These are phyloP conservation scores for Boletus sensibilis DNA, from an alignment of 768 basidiomycete species.

Conservation along the genomic window DNA sequence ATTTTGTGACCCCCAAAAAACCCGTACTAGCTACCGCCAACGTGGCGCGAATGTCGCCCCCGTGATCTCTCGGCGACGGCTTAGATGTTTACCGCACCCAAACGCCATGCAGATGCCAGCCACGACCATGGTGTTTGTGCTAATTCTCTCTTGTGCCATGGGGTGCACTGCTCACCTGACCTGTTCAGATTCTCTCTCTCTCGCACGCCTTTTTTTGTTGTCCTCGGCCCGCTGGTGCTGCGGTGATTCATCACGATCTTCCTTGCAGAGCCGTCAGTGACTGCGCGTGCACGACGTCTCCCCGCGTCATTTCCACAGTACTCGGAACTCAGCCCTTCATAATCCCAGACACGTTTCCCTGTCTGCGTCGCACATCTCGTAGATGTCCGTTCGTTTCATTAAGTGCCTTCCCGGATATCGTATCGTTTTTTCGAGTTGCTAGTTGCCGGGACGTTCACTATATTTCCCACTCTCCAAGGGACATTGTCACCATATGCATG, in stretches of 20 bases:
- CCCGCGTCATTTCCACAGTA: not conserved
- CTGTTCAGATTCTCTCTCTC: not conserved
- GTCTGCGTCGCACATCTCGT: slow-evolving; percentile 4
- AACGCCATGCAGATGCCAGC: no score
- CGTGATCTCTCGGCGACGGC: no score
- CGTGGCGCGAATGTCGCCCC: no score
- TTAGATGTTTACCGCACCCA: no score
- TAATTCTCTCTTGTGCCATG: not conserved
- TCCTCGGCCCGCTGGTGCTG: no score
- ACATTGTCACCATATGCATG: no score
- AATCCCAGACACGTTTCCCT: not conserved
- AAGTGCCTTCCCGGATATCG: slow-evolving; percentile 12
- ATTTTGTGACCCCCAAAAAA: no score
- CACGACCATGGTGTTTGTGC: no score
- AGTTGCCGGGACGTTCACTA: not conserved
- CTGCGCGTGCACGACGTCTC: not conserved
- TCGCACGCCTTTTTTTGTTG: not conserved
- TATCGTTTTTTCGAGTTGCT: not conserved
- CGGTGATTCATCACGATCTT: no score
- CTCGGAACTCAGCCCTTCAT: slow-evolving; percentile 5
- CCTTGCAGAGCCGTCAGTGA: not conserved
- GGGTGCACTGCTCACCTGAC: not conserved
- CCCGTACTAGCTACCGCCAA: no score
- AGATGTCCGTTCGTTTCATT: not conserved
- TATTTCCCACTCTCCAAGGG: slow-evolving; percentile 4